phyloP scores from a whole-genome alignment of 371 early-diverging fungal genomes.

The Gilbertella persicaria region DNA sequence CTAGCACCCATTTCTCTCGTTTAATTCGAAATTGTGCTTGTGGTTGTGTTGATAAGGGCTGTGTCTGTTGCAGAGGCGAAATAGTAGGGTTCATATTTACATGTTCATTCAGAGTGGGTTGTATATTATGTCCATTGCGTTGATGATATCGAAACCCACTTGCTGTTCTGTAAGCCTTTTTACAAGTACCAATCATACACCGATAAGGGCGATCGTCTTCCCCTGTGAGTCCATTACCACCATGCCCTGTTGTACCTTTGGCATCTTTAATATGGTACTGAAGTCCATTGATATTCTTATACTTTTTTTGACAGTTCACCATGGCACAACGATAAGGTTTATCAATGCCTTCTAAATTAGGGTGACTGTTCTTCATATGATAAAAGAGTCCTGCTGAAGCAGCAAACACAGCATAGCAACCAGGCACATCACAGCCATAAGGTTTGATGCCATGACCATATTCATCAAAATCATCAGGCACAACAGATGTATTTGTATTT shows the following conservation, averaged over 20 bases:
- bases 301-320: conserved; percentile 76
- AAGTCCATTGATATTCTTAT: conserved; percentile 94
- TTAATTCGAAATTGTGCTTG: conserved; percentile 21
- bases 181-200: conserved; percentile 39
- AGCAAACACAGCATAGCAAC: conserved; percentile 62
- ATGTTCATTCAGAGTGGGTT: background rate
- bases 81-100: background rate
- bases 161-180: conserved; percentile 47
- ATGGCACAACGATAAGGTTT: conserved; percentile 84
- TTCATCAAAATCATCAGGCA: conserved; percentile 16
- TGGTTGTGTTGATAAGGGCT: conserved; percentile 3
- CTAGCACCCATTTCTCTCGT: conserved; percentile 18
- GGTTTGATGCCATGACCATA: conserved; percentile 40
- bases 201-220: conserved; percentile 21
- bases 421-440: conserved; percentile 72
- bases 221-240: conserved; percentile 3
- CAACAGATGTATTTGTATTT: background rate
- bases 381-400: conserved; percentile 63
- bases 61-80: conserved; percentile 1
- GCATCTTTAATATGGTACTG: conserved; percentile 86
- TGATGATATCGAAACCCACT: conserved; percentile 47
- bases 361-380: conserved; percentile 70
- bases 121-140: conserved; percentile 32
- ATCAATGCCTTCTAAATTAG: conserved; percentile 38
- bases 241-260: conserved; percentile 49